phyloP scores from a whole-genome alignment of 192 early-diverging fungal species.

The Coemansia reversa region DNA sequence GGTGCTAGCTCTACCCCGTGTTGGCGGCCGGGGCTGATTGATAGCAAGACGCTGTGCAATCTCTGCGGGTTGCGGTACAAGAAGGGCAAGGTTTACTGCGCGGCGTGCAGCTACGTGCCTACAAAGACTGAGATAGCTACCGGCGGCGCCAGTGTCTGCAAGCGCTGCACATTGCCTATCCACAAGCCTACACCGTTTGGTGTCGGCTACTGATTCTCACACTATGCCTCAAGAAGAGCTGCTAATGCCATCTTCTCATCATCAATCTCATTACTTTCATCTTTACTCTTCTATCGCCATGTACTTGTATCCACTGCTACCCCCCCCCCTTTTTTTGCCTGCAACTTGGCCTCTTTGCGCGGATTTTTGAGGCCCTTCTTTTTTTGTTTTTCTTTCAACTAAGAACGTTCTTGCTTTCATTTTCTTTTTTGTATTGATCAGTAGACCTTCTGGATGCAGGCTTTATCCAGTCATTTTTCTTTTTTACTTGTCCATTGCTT shows the following conservation, averaged over 20 bases:
- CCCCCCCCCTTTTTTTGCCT: background rate
- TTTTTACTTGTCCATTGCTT: background rate
- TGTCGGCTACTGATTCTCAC: background rate
- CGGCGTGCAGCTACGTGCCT: constrained; percentile 53
- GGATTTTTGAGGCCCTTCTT: background rate
- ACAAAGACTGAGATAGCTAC: constrained; percentile 57
- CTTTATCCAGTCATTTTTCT: background rate
- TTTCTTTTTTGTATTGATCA: background rate
- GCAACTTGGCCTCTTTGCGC: background rate
- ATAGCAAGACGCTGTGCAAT: constrained; percentile 57
- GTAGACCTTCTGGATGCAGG: background rate
- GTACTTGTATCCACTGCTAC: background rate
- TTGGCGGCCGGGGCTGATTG: constrained; percentile 58
- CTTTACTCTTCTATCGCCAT: background rate
- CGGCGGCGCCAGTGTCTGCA: constrained; percentile 48
- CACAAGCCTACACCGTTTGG: constrained; percentile 8
- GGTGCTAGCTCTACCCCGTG: constrained; percentile 53
- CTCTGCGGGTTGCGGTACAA: constrained; percentile 56
- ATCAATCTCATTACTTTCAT: background rate
- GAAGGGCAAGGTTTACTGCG: constrained; percentile 57
- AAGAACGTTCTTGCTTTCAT: constrained; percentile 1
- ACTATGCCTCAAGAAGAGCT: background rate
- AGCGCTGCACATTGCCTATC: constrained; percentile 36
- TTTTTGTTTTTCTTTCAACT: background rate
- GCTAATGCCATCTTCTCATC: background rate